These are phyloP conservation scores for Atkinsonella hypoxylon DNA, from an alignment of 2,329 filamentous ascomycete genomes.

Conservation along the genomic window DNA sequence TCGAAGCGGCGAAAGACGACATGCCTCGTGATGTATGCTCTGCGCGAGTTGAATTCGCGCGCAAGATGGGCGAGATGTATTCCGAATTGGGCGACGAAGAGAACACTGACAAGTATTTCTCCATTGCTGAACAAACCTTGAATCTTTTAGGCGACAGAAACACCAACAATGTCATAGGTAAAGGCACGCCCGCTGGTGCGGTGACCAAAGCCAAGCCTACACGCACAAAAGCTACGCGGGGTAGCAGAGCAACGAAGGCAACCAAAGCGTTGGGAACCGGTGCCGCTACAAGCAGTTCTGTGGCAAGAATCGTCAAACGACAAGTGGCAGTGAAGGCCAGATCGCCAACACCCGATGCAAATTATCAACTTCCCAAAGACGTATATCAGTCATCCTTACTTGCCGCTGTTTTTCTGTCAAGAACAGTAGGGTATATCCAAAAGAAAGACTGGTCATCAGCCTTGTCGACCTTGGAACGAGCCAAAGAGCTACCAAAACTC, in stretches of 20 bases:
- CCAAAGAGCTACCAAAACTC: constrained; percentile 30
- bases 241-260: neutral
- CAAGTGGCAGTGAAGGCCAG: constrained; percentile 9
- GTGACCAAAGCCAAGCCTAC: constrained; percentile 10
- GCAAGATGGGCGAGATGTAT: constrained; percentile 44
- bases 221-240: constrained; percentile 3
- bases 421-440: constrained; percentile 32
- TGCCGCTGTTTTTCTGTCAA: constrained; percentile 23
- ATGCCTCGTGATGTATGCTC: constrained; percentile 31
- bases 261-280: constrained; percentile 11
- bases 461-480: constrained; percentile 39
- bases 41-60: constrained; percentile 32
- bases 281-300: constrained; percentile 11
- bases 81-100: constrained; percentile 34
- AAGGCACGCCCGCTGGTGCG: constrained; percentile 5
- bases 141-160: constrained; percentile 18
- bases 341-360: constrained; percentile 8
- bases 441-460: constrained; percentile 48
- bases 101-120: constrained; percentile 30
- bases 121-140: constrained; percentile 37
- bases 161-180: neutral
- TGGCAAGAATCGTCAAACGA: constrained; percentile 11
- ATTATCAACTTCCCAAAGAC: constrained; percentile 17
- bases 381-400: constrained; percentile 25
- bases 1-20: constrained; percentile 39